Conservation (phyloP, 163 green algal genomes). For the Scenedesmus sp. region DNA sequence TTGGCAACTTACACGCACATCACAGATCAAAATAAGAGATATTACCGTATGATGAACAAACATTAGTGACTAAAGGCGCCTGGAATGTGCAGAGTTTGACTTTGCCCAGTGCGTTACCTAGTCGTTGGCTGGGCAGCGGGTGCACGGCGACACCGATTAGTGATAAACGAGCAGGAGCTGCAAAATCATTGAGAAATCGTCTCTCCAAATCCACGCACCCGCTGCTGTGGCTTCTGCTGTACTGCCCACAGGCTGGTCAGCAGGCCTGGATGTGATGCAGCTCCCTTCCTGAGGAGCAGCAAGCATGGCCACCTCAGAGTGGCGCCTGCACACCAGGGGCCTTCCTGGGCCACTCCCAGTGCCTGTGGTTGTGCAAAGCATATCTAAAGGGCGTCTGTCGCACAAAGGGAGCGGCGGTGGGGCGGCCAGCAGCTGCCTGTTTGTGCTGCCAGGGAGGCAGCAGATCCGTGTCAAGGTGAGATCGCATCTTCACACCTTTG, state of each 20-base stretch:
- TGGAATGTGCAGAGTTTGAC: not conserved
- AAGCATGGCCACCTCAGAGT: constrained; percentile 17
- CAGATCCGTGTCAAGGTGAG: constrained; percentile 21
- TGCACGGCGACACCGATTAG: no score
- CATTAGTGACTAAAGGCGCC: not conserved
- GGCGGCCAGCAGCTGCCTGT: not conserved
- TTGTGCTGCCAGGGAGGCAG: constrained; percentile 12
- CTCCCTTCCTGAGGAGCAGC: not conserved
- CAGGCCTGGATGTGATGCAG: not conserved
- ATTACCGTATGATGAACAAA: not conserved
- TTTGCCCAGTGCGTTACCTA: not conserved
- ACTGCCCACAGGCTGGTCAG: not conserved
- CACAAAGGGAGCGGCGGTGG: not conserved
- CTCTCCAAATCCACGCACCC: not conserved
- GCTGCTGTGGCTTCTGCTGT: not conserved
- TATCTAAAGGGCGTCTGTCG: not conserved
- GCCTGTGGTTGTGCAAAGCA: not conserved
- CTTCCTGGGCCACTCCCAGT: not conserved
- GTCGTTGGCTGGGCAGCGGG: not conserved
- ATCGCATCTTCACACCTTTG: not conserved
- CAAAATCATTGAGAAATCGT: no score
- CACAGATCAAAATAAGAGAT: not conserved
- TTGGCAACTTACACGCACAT: not conserved
- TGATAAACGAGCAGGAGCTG: no score
- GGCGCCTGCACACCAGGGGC: not conserved